A percentile compares a stretch with the other conserved stretches of the same genome.
These are phyloP conservation scores for Eucalyptus coolabah DNA, from an alignment of 345 rosid genomes.

Conservation along the genomic window DNA sequence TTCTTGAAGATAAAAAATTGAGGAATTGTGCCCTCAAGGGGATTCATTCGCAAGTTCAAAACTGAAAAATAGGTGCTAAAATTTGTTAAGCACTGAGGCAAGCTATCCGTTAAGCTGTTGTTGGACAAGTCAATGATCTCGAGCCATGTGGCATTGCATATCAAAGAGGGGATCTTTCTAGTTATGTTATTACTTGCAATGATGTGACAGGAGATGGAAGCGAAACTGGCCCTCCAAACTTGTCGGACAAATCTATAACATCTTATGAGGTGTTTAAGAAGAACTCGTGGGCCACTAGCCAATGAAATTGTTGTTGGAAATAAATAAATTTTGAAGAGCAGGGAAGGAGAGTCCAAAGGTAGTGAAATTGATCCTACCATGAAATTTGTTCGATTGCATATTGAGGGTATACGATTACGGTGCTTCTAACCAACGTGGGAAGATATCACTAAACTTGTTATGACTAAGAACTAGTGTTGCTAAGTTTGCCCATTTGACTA, in stretches of 20 bases:
- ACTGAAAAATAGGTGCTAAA: rapidly evolving
- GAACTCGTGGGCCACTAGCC: rapidly evolving
- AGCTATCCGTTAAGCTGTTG: background rate
- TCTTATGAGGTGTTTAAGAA: background rate
- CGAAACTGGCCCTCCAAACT: background rate
- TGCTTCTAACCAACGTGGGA: background rate
- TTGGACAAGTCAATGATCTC: background rate
- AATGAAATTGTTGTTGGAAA: background rate
- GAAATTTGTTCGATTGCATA: background rate
- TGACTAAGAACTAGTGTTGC: rapidly evolving
- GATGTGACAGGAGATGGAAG: background rate
- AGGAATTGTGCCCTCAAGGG: background rate
- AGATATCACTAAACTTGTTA: rapidly evolving
- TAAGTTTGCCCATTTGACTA: background rate
- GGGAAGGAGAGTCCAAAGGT: background rate
- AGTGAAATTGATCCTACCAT: background rate
- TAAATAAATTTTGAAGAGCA: rapidly evolving
- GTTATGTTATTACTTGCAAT: background rate
- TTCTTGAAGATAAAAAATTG: background rate
- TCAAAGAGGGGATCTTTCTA: background rate
- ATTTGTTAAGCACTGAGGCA: background rate
- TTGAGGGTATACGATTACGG: rapidly evolving
- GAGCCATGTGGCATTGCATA: rapidly evolving
- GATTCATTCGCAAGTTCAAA: background rate
- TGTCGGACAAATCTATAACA: background rate